Conservation (phyloP, 495 filamentous ascomycete species). For the Rusavskia elegans region DNA sequence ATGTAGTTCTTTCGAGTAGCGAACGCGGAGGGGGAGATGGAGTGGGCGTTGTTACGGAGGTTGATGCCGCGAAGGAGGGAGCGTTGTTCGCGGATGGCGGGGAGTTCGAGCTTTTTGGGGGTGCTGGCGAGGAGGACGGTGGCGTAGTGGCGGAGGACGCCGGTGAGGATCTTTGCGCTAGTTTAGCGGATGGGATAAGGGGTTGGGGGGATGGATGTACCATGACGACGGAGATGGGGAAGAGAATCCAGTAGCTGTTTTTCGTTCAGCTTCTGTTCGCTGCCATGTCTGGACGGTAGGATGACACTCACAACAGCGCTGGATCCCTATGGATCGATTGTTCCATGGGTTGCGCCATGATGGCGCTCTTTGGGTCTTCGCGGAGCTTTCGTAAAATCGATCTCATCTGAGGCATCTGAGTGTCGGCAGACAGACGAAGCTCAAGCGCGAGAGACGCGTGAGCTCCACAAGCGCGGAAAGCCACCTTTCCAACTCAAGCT, state of each 20-base stretch:
- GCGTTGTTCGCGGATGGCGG: constrained; percentile 73
- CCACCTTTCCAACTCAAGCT: neutral
- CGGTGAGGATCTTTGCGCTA: constrained; percentile 60
- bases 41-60: constrained; percentile 62
- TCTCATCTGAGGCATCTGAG: neutral
- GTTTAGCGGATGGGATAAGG: neutral
- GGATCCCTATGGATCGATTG: constrained; percentile 99
- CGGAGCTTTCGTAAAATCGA: neutral
- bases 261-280: neutral
- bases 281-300: neutral
- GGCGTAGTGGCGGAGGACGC: constrained; percentile 90
- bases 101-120: constrained; percentile 66
- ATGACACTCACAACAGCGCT: constrained; percentile 65
- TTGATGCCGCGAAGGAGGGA: constrained; percentile 73
- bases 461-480: neutral
- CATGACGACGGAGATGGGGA: constrained; percentile 96
- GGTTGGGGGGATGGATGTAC: constrained; percentile 26
- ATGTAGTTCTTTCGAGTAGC: constrained; percentile 63
- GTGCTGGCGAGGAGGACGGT: constrained; percentile 73
- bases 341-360: constrained; percentile 66
- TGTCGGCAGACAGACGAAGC: neutral
- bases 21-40: constrained; percentile 63
- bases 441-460: neutral
- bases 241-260: constrained; percentile 87
- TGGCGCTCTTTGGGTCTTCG: constrained; percentile 7